Evolutionary conservation across 768 basidiomycete genomes (phyloP), one percentile per base, ranked within the genome.

Genomic region (Cystofilobasidium capitatum): DNA sequence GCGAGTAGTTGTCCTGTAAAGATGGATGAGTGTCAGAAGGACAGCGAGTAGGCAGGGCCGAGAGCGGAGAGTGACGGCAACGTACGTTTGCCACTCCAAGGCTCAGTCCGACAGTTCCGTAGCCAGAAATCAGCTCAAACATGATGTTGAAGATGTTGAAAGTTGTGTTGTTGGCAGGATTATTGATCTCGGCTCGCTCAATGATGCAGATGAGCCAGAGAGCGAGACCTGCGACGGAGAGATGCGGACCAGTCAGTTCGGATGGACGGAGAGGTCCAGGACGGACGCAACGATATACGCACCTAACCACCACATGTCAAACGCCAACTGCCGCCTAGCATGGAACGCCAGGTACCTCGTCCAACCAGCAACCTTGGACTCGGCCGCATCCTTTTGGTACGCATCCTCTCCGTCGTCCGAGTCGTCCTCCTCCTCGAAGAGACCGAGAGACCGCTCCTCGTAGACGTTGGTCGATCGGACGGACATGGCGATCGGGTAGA

Each of bases 141-240:
- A 71, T 74, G 66, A 92, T 83, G 35, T 81, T 81, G 75, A 94
- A 94, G 70, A 91, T 86, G 72, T 85, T 88, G 77, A 96, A 92
- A 87, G 88, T 92, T 13, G 76, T 75, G 24, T 79, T 79, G 40
- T 82, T 83, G 0, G 73, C 79, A 0, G 79, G 75, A 67, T 88
- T 79, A 26, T 81, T 81, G 60, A 91, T 76, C 40, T 83, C 81
- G 37, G 80, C 79, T 60, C 83, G 81, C 88, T 89, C 96, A 70
- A 96, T 85, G 71, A 97, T 94, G 75, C 93, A 97, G 45, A 97
- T 81, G 1, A 96, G 76, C 78, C 92, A 91, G 16, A 97, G 77
- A 0, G 89, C 91, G 16, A 90, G 76, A 0, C 80, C 88, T 26
- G 33, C 16, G 26, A 55, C 16, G 35, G 26, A 47, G 16, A 24